Conservation (phyloP, 345 rosid species). For the Physaria fendleri region DNA sequence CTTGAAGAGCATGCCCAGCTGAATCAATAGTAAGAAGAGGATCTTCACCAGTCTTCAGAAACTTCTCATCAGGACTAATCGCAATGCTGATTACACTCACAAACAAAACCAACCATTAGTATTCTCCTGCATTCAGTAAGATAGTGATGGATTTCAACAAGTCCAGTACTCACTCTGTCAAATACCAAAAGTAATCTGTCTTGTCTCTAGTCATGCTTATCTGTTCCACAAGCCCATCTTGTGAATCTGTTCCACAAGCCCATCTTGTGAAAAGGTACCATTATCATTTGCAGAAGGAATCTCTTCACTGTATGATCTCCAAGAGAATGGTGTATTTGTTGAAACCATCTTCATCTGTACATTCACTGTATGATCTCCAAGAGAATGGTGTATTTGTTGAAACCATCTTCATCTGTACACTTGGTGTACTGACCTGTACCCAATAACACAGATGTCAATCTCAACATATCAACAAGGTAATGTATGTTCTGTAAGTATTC, state of each 20-base stretch:
- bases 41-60: slow-evolving; percentile 35
- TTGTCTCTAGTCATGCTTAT: slow-evolving; percentile 58
- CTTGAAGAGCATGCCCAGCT: slow-evolving; percentile 64
- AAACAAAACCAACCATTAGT: slow-evolving; percentile 55
- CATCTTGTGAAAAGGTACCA: slow-evolving; percentile 39
- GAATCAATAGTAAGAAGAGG: slow-evolving; percentile 56
- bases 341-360: slow-evolving; percentile 59
- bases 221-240: slow-evolving; percentile 74
- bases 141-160: slow-evolving; percentile 58
- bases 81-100: slow-evolving; percentile 14
- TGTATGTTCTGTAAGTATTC: neutral
- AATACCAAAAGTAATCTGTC: slow-evolving; percentile 90
- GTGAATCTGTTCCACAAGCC: slow-evolving; percentile 66
- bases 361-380: slow-evolving; percentile 83
- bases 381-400: slow-evolving; percentile 42
- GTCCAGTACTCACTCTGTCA: slow-evolving; percentile 77
- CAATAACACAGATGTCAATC: slow-evolving; percentile 43
- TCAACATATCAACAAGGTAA: slow-evolving; percentile 7
- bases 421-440: slow-evolving; percentile 53
- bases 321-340: slow-evolving; percentile 41
- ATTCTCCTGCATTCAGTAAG: slow-evolving; percentile 49
- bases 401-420: slow-evolving; percentile 55
- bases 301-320: slow-evolving; percentile 74
- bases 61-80: slow-evolving; percentile 35
- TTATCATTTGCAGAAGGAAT: slow-evolving; percentile 42